Conservation (phyloP, 78 protist species). For the Dictyostelium brefeldianum region DNA sequence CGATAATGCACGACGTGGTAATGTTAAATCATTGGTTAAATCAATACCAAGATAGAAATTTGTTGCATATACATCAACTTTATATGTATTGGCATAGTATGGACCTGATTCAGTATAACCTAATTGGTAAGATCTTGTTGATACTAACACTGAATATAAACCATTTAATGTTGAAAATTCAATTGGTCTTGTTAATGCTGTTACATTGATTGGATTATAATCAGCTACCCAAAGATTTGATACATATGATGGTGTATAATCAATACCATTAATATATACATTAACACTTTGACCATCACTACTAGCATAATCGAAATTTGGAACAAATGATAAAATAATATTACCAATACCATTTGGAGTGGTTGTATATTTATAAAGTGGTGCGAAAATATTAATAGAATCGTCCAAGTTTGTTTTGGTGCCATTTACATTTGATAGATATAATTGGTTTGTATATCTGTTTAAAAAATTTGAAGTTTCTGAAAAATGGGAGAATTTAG, state of each 20-base stretch:
- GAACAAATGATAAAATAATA: background rate
- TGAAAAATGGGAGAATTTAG: background rate
- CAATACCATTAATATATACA: background rate
- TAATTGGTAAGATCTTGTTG: background rate
- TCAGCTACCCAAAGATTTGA: background rate
- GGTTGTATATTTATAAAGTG: background rate
- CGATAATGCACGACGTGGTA: background rate
- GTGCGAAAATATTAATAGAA: background rate
- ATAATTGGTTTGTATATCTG: background rate
- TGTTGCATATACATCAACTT: background rate
- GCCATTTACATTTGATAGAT: background rate
- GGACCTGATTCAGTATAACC: background rate
- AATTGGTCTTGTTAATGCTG: background rate
- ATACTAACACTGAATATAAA: background rate
- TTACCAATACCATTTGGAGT: background rate
- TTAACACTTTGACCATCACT: background rate
- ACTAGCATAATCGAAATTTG: background rate
- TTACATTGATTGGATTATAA: background rate
- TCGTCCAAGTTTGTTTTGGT: background rate
- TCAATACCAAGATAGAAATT: conserved; percentile 25
- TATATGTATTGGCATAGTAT: background rate
- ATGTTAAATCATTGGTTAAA: background rate
- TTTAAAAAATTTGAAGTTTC: background rate
- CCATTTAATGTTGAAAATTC: background rate
- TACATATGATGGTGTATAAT: background rate